Evolutionary conservation across 768 basidiomycete species (phyloP).

Genomic region (Collybia sp.): DNA sequence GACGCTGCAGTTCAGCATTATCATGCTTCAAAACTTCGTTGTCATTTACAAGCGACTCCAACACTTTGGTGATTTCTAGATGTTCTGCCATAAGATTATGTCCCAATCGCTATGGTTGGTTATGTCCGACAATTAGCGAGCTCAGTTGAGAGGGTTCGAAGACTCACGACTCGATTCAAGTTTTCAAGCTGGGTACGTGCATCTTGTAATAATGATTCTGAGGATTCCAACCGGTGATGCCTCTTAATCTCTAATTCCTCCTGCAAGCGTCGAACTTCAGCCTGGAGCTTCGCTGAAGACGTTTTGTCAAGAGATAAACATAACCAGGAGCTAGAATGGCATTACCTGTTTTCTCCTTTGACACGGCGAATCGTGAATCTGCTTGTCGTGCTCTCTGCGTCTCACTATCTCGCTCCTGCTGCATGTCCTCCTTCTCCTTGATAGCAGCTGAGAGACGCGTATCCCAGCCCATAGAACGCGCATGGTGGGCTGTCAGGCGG

Average conservation of each 20-base stretch:
- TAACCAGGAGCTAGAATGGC: conserved; percentile 4
- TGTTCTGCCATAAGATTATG: conserved; percentile 36
- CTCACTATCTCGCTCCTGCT: conserved; percentile 76
- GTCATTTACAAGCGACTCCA: conserved; percentile 83
- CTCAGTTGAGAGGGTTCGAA: no score
- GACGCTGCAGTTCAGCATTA: conserved; percentile 70
- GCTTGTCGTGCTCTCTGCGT: conserved; percentile 61
- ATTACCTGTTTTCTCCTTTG: conserved; percentile 66
- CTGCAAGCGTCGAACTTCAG: conserved; percentile 60
- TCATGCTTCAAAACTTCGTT: conserved; percentile 82
- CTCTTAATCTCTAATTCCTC: conserved; percentile 59
- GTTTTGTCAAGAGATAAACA: conserved; percentile 1
- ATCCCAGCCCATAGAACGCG: conserved; percentile 69
- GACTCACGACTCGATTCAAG: conserved; percentile 46
- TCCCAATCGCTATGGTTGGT: conserved; percentile 29
- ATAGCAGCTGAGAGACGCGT: conserved; percentile 56
- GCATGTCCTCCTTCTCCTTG: conserved; percentile 79
- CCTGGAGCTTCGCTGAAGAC: conserved; percentile 59
- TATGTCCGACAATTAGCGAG: conserved; percentile 12
- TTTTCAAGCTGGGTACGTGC: conserved; percentile 57
- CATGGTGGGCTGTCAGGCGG: conserved; percentile 64
- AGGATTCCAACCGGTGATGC: conserved; percentile 56
- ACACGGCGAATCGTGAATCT: conserved; percentile 57
- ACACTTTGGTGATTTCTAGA: conserved; percentile 58
- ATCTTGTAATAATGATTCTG: conserved; percentile 62